phyloP scores from a whole-genome alignment of 306 rosid genomes.

The Citrullus mucosospermus region DNA sequence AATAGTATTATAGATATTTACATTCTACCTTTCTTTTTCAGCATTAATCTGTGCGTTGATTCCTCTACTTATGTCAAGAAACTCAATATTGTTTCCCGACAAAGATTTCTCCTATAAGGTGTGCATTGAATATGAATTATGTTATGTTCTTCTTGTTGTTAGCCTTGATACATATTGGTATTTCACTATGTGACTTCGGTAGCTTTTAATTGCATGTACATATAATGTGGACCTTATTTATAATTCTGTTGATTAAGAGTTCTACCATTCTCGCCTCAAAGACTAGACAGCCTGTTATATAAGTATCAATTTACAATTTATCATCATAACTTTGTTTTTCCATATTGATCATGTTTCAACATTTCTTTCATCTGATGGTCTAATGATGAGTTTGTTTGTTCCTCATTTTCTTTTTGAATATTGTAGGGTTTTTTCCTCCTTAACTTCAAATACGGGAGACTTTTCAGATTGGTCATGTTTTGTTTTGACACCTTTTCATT shows the following conservation, averaged over 20 bases:
- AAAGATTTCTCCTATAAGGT: constrained; percentile 72
- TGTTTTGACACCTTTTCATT: background rate
- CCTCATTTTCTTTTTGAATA: too few species aligned
- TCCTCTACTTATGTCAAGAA: constrained; percentile 85
- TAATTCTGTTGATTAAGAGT: background rate
- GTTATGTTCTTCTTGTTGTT: background rate
- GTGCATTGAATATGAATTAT: background rate
- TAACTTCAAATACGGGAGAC: too few species aligned
- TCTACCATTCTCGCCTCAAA: background rate
- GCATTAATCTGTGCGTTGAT: constrained; percentile 91
- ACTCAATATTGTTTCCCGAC: constrained; percentile 72
- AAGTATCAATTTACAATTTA: too few species aligned
- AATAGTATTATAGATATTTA: constrained; percentile 9
- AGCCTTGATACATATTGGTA: background rate
- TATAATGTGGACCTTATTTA: background rate
- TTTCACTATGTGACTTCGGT: background rate
- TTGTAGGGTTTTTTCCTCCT: too few species aligned
- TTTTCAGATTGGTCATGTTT: background rate
- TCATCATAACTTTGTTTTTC: too few species aligned
- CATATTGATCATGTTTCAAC: too few species aligned
- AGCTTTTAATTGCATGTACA: background rate
- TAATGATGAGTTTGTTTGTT: too few species aligned
- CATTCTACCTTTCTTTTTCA: constrained; percentile 27
- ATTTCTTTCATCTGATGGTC: too few species aligned
- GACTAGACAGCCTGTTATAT: background rate